Evolutionary conservation across 208 protist genomes (phyloP).

Genomic region (Ichthyophonus hoferi): DNA sequence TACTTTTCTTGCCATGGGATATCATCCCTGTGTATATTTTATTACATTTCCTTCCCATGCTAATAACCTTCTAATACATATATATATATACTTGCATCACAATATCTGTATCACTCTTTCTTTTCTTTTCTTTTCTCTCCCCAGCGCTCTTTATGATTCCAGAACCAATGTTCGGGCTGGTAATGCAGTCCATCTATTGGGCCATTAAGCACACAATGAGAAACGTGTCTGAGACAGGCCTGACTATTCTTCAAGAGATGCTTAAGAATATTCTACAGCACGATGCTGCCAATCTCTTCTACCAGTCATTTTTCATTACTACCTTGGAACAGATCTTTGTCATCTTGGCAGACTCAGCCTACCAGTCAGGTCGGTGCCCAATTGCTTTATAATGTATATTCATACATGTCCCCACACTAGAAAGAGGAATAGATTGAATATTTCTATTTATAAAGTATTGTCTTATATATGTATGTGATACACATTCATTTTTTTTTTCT

Average conservation of each 20-base stretch:
- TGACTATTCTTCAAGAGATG: conserved; percentile 77
- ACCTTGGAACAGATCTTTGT: conserved; percentile 70
- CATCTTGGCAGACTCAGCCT: conserved; percentile 74
- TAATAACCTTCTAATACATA: too few relatives aligned
- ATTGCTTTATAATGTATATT: neutral
- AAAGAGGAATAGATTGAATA: neutral
- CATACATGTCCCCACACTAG: neutral
- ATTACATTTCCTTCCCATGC: too few relatives aligned
- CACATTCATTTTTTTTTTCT: neutral
- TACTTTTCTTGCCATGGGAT: too few relatives aligned
- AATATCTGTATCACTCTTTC: too few relatives aligned
- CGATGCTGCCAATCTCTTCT: conserved; percentile 67
- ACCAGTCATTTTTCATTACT: conserved; percentile 63
- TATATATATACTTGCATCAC: too few relatives aligned
- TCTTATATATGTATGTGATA: neutral
- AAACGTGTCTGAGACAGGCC: conserved; percentile 79
- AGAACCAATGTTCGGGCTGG: conserved; percentile 67
- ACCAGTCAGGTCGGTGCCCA: conserved; percentile 60
- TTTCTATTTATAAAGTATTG: neutral
- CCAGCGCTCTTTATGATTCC: conserved; percentile 62
- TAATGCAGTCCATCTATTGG: conserved; percentile 93
- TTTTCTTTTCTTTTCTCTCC: too few relatives aligned
- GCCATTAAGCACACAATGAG: conserved; percentile 93
- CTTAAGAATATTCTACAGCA: conserved; percentile 63
- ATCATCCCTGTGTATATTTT: too few relatives aligned